Evolutionary conservation across 257 asterid genomes (phyloP).

Genomic region (Solanum piurae): DNA sequence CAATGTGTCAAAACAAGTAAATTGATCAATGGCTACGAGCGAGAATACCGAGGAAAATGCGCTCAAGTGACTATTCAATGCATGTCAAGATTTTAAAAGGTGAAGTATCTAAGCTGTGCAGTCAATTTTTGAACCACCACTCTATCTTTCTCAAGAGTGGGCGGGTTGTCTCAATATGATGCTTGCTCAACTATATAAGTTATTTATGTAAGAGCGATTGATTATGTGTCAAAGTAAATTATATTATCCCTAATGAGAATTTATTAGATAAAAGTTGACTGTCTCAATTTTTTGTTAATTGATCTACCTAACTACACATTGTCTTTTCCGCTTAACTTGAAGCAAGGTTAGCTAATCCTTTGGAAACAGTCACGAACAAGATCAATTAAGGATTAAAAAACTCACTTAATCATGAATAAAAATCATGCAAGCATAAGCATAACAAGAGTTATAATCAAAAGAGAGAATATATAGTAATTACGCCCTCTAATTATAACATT

Average conservation of each 20-base stretch:
- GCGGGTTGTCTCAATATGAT: not conserved
- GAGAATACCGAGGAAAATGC: no score
- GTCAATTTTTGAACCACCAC: not conserved
- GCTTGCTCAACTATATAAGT: not conserved
- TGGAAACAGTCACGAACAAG: not conserved
- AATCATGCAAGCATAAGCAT: not conserved
- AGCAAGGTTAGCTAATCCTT: not conserved
- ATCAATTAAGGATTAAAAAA: no score
- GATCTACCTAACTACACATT: not conserved
- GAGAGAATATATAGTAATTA: no score
- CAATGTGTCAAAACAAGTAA: no score
- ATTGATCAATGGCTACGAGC: no score
- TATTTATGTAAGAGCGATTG: no score
- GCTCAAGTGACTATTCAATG: no score
- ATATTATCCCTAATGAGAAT: no score
- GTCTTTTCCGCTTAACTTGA: not conserved
- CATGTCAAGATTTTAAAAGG: not conserved
- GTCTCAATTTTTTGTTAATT: no score
- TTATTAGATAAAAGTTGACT: not conserved
- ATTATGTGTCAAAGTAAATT: not conserved
- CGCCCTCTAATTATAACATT: no score
- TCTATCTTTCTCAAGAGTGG: no score
- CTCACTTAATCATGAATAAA: not conserved
- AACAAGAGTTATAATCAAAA: not conserved
- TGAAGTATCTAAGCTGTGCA: not conserved